phyloP scores from a whole-genome alignment of 345 rosid genomes.

The Aquilaria sinensis region DNA sequence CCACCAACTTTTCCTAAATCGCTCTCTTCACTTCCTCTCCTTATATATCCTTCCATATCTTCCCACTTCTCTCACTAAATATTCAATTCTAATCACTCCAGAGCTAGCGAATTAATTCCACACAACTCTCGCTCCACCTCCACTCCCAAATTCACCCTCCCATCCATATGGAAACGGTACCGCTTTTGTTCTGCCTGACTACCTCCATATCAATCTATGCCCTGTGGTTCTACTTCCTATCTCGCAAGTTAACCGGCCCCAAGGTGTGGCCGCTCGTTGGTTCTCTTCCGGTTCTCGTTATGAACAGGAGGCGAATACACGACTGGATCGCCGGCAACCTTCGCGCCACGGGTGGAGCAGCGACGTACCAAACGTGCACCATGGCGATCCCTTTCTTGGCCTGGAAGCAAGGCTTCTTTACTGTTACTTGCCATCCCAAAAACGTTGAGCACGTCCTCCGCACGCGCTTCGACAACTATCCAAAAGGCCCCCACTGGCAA shows the following conservation, averaged over 20 bases:
- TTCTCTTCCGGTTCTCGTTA: constrained; percentile 56
- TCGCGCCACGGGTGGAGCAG: constrained; percentile 49
- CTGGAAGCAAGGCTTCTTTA: constrained; percentile 62
- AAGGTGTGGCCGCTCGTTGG: constrained; percentile 68
- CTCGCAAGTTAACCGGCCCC: constrained; percentile 63
- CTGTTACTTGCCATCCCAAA: constrained; percentile 85
- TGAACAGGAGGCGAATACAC: constrained; percentile 52
- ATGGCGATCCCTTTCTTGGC: constrained; percentile 70
- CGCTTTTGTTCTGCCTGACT: constrained; percentile 24
- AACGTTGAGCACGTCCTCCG: constrained; percentile 83
- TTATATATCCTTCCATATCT: constrained; percentile 18
- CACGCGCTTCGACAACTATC: constrained; percentile 80
- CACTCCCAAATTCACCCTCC: background rate
- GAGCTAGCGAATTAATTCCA: no score
- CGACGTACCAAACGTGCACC: constrained; percentile 80
- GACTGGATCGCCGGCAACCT: constrained; percentile 85
- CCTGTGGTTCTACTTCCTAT: constrained; percentile 65
- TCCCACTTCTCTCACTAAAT: constrained; percentile 1
- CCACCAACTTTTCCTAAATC: constrained; percentile 68
- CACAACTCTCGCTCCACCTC: background rate
- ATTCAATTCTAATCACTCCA: background rate
- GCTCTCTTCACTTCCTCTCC: constrained; percentile 21
- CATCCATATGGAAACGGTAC: constrained; percentile 41
- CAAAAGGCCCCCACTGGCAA: constrained; percentile 83
- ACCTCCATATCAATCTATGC: constrained; percentile 45